Conservation (phyloP, 345 rosid genomes). For the Camelina laxa region DNA sequence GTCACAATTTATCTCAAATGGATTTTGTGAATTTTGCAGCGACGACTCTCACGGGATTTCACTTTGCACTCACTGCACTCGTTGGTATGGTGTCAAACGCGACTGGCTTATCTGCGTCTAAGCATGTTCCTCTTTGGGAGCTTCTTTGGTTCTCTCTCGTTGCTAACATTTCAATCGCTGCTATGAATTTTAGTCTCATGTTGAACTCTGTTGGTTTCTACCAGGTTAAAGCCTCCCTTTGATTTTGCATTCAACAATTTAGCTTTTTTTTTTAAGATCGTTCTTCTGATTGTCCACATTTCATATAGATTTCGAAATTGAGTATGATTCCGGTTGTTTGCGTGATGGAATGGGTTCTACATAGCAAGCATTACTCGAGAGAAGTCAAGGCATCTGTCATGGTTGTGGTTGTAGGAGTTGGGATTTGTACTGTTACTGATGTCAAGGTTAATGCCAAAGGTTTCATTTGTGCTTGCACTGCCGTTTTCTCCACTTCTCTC, state of each 20-base stretch:
- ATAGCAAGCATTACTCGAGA: constrained; percentile 77
- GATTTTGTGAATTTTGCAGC: constrained; percentile 49
- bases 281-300: not conserved
- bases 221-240: constrained; percentile 51
- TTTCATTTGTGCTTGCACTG: constrained; percentile 79
- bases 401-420: constrained; percentile 92
- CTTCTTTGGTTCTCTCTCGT: constrained; percentile 92
- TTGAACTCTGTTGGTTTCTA: constrained; percentile 96
- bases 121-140: constrained; percentile 94
- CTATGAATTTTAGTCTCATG: constrained; percentile 98
- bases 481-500: constrained; percentile 80
- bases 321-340: constrained; percentile 99
- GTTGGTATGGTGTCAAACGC: constrained; percentile 91
- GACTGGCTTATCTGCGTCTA: constrained; percentile 73
- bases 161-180: constrained; percentile 82
- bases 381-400: constrained; percentile 81
- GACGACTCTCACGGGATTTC: constrained; percentile 92
- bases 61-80: constrained; percentile 82
- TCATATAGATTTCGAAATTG: constrained; percentile 75
- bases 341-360: constrained; percentile 94
- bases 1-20: not conserved
- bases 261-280: not conserved
- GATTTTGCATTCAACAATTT: not conserved
- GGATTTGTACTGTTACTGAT: constrained; percentile 95
- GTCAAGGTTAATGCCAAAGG: constrained; percentile 95